phyloP scores from a whole-genome alignment of 192 early-diverging fungal species.

The Coemansia sp. region DNA sequence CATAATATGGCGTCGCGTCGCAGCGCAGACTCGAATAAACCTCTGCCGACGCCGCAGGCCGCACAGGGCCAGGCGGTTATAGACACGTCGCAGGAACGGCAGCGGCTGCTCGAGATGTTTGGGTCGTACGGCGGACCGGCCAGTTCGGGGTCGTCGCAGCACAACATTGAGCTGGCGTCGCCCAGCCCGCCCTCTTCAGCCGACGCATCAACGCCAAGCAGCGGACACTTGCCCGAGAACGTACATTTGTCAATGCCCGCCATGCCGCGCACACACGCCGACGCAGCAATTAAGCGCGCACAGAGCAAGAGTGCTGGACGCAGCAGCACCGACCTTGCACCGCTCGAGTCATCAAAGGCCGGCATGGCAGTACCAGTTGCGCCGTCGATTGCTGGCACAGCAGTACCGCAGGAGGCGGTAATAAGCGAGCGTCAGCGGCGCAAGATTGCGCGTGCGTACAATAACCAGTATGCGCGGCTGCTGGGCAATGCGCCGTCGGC shows the following conservation, averaged over 20 bases:
- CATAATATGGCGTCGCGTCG: constrained; percentile 16
- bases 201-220: constrained; percentile 35
- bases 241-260: constrained; percentile 47
- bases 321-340: constrained; percentile 32
- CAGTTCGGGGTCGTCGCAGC: constrained; percentile 46
- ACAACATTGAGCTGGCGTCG: constrained; percentile 35
- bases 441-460: constrained; percentile 35
- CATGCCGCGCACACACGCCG: constrained; percentile 9
- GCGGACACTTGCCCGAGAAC: constrained; percentile 42
- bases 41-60: constrained; percentile 11
- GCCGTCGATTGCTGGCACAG: not conserved
- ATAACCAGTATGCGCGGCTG: constrained; percentile 46
- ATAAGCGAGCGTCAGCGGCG: constrained; percentile 9
- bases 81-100: constrained; percentile 19
- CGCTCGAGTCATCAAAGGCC: not conserved
- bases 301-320: constrained; percentile 37
- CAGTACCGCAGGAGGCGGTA: not conserved
- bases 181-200: constrained; percentile 51
- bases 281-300: constrained; percentile 1
- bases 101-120: constrained; percentile 32
- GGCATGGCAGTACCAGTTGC: constrained; percentile 9
- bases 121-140: constrained; percentile 22
- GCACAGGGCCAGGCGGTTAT: not conserved
- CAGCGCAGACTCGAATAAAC: constrained; percentile 11
- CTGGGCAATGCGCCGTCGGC: constrained; percentile 23